Evolutionary conservation across 176 grass and related monocot species (phyloP).

Genomic region (Metroxylon sagu): DNA sequence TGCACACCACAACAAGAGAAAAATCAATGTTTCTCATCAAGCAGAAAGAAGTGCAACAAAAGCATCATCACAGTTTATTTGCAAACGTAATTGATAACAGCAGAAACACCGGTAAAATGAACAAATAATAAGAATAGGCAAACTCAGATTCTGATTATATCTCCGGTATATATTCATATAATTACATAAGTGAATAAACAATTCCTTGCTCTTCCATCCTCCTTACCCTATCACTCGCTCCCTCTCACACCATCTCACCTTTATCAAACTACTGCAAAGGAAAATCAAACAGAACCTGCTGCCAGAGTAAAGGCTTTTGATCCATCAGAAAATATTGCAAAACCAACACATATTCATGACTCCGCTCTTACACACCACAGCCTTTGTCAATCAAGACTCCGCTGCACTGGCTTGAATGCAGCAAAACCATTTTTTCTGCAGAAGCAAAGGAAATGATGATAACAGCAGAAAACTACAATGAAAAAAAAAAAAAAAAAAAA

Average conservation of each 20-base stretch:
- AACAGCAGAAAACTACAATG: not conserved
- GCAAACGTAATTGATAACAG: too few relatives aligned
- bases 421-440: slow-evolving; percentile 37
- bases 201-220: too few relatives aligned
- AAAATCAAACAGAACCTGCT: not conserved
- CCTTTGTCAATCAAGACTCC: slow-evolving; percentile 16
- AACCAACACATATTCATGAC: not conserved
- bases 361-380: not conserved
- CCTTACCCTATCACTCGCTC: too few relatives aligned
- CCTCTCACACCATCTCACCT: not conserved
- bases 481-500: not conserved
- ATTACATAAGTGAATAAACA: too few relatives aligned
- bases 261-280: slow-evolving; percentile 1
- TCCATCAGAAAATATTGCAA: not conserved
- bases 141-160: too few relatives aligned
- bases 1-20: too few relatives aligned
- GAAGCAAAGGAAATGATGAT: not conserved
- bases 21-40: too few relatives aligned
- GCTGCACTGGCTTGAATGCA: slow-evolving; percentile 25
- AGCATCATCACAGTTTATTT: too few relatives aligned
- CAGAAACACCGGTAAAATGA: too few relatives aligned
- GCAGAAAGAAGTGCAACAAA: too few relatives aligned
- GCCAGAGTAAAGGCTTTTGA: not conserved
- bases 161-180: too few relatives aligned
- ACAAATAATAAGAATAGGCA: too few relatives aligned